phyloP scores from a whole-genome alignment of 768 basidiomycete species.

The Mycena pura region DNA sequence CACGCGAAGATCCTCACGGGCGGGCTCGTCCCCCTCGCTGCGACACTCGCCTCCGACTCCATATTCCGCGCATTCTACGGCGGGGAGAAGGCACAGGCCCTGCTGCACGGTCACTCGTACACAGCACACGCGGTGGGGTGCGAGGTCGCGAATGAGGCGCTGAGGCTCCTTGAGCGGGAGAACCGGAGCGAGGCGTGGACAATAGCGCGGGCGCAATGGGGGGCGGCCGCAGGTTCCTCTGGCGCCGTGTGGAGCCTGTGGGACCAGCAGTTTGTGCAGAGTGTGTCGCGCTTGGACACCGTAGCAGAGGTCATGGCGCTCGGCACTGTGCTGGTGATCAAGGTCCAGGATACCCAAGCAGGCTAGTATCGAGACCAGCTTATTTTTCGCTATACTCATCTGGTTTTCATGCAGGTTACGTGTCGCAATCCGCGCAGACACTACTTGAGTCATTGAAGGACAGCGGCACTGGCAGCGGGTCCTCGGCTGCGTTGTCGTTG shows the following conservation, averaged over 20 bases:
- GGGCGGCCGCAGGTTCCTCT: conserved; percentile 12
- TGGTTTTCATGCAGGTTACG: conserved; percentile 49
- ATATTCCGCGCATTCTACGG: conserved; percentile 85
- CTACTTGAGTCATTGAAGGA: conserved; percentile 60
- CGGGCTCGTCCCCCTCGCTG: conserved; percentile 85
- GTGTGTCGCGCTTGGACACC: conserved; percentile 58
- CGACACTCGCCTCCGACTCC: conserved; percentile 80
- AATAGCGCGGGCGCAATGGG: conserved; percentile 68
- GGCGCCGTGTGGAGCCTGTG: conserved; percentile 83
- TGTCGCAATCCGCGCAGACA: conserved; percentile 68
- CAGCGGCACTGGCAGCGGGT: conserved; percentile 28
- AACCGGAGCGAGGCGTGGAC: conserved; percentile 63
- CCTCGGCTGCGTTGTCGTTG: conserved; percentile 41
- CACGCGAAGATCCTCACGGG: conserved; percentile 95
- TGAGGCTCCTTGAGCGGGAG: conserved; percentile 66
- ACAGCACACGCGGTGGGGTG: conserved; percentile 95
- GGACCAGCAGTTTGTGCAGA: conserved; percentile 73
- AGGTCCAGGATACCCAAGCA: conserved; percentile 60
- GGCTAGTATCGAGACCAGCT: conserved; percentile 58
- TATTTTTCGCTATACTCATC: not conserved
- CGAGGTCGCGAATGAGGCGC: conserved; percentile 84
- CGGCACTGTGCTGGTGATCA: conserved; percentile 85
- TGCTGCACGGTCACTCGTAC: conserved; percentile 95
- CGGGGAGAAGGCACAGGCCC: conserved; percentile 78
- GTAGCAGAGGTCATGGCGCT: conserved; percentile 86